Evolutionary conservation across 2,329 filamentous ascomycete genomes (phyloP).

Genomic region (Lachnellula suecica): DNA sequence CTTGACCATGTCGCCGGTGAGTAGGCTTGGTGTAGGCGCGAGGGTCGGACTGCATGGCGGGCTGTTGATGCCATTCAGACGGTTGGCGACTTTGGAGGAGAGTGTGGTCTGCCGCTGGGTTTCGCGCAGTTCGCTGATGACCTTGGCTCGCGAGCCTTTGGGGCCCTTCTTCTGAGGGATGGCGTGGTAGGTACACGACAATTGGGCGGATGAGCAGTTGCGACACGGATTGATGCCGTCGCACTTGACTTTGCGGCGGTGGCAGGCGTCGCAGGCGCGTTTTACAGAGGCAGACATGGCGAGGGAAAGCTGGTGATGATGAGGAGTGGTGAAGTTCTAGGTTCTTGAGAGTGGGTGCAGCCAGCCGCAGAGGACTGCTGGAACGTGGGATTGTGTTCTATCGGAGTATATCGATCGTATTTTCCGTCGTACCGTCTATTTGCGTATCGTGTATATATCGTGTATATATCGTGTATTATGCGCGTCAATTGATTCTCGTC

Average conservation of each 20-base stretch:
- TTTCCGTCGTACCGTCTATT: too few species aligned
- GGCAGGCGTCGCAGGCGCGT: slow-evolving; percentile 70
- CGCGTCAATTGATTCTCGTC: too few species aligned
- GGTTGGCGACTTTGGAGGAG: slow-evolving; percentile 59
- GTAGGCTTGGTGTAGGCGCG: slow-evolving; percentile 57
- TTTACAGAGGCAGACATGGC: slow-evolving; percentile 40
- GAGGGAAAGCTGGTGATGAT: neutral
- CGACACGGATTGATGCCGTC: slow-evolving; percentile 69
- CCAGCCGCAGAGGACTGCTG: too few species aligned
- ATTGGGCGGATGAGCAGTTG: slow-evolving; percentile 66
- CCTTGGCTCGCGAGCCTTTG: slow-evolving; percentile 72
- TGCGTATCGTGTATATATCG: too few species aligned
- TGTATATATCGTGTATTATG: too few species aligned
- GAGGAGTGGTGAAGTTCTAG: neutral
- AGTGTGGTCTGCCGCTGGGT: slow-evolving; percentile 66
- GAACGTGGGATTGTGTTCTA: too few species aligned
- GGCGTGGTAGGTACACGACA: slow-evolving; percentile 72
- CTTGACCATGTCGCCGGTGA: slow-evolving; percentile 63
- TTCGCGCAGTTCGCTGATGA: slow-evolving; percentile 71
- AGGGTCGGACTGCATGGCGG: slow-evolving; percentile 47
- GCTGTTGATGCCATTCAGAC: slow-evolving; percentile 54
- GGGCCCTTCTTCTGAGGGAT: slow-evolving; percentile 76
- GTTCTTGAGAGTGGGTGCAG: too few species aligned
- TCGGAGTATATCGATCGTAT: too few species aligned
- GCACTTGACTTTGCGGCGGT: slow-evolving; percentile 74